Percentiles rank a stretch among this genome's conserved stretches.
Evolutionary conservation across 305 asterid genomes (phyloP).

Genomic region (Rubia tinctorum): DNA sequence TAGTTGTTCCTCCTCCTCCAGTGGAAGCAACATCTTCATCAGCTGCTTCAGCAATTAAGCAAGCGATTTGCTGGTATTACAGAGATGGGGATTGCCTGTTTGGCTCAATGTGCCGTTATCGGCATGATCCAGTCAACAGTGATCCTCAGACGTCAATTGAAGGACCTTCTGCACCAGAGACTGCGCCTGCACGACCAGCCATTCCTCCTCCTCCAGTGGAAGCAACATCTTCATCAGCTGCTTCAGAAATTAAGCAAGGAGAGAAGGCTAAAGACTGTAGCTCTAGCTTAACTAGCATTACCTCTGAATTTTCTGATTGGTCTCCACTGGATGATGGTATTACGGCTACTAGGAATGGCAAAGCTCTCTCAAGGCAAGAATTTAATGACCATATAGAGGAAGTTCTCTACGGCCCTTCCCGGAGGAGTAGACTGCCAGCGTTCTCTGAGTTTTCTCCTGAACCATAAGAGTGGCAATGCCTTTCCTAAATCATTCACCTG

Average conservation of each 20-base stretch:
- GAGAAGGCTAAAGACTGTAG: neutral
- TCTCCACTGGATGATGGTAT: neutral
- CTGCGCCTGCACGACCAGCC: neutral
- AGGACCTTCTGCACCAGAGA: neutral
- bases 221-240: neutral
- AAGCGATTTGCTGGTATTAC: neutral
- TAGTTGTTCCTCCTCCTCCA: too few species aligned
- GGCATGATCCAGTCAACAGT: neutral
- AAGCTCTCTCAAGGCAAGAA: neutral
- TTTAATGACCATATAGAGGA: neutral
- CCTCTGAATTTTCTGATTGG: neutral
- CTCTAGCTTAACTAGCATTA: neutral
- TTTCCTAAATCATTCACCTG: neutral
- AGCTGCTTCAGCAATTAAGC: too few species aligned
- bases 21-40: too few species aligned
- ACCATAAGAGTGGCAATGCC: neutral
- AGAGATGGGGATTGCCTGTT: neutral
- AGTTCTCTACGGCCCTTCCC: slow-evolving; percentile 4
- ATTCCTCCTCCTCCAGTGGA: neutral
- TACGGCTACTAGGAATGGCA: neutral
- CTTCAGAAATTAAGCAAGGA: neutral
- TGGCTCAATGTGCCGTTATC: neutral
- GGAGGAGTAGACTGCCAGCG: neutral
- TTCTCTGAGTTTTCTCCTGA: neutral
- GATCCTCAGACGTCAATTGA: neutral